Percentiles rank a stretch among this genome's conserved stretches.
Evolutionary conservation across 1,284 basidiomycete genomes (phyloP).

Genomic region (Erythrobasidium hasegawianum): DNA sequence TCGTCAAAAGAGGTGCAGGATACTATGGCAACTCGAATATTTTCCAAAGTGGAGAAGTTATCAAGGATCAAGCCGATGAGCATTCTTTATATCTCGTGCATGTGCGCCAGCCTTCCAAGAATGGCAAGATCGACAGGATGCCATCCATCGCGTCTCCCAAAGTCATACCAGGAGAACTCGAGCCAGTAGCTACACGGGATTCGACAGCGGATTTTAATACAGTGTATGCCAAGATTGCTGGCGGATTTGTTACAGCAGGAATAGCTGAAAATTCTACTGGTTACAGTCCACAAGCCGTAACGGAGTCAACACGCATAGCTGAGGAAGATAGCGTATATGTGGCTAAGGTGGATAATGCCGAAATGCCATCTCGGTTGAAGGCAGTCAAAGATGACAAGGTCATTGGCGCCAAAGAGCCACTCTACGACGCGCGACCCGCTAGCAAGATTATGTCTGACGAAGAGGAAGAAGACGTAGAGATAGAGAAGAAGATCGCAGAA

Average conservation of each 20-base stretch:
- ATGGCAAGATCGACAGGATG: background rate
- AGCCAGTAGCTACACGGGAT: background rate
- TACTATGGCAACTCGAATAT: conserved; percentile 34
- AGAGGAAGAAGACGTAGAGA: conserved; percentile 27
- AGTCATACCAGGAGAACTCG: background rate
- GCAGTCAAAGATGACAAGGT: too few species aligned
- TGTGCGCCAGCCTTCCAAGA: background rate
- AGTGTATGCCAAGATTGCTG: too few species aligned
- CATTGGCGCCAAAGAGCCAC: too few species aligned
- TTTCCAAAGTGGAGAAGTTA: conserved; percentile 23
- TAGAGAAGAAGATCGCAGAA: conserved; percentile 18
- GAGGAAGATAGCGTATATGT: too few species aligned
- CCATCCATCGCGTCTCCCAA: background rate
- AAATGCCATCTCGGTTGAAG: too few species aligned
- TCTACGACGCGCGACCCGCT: too few species aligned
- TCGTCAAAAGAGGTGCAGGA: conserved; percentile 19
- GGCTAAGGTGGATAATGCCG: too few species aligned
- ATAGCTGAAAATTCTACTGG: too few species aligned
- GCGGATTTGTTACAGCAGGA: too few species aligned
- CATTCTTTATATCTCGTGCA: conserved; percentile 18
- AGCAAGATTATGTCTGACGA: background rate
- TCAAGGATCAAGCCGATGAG: conserved; percentile 23
- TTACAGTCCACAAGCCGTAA: too few species aligned
- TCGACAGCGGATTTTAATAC: too few species aligned
- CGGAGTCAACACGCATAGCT: too few species aligned